Evolutionary conservation across 257 asterid genomes (phyloP), one percentile per base, ranked within the genome.

Genomic region (Craterostigma plantagineum): DNA sequence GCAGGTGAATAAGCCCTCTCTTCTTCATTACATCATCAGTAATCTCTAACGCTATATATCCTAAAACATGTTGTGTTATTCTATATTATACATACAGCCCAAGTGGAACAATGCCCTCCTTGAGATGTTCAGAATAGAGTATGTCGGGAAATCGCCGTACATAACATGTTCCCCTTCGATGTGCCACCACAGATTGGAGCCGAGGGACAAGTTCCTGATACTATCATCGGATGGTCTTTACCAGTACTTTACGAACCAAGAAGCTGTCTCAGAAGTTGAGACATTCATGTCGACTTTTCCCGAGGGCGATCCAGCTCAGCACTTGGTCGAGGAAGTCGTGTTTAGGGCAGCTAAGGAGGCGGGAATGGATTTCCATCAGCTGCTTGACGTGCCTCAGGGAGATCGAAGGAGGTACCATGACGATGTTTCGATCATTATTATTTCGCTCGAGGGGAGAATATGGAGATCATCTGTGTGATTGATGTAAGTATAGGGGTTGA

Each of bases 301-400:
- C 0, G 98, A 87, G 60, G 98, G 95, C 6, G 98, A 87, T 68
- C 98, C 98, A 2, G 98, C 98, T 9, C 98, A 90, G 3, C 98
- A 90, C 51, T 93, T 90, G 0, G 86, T 90, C 0, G 98, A 90
- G 54, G 98, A 90, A 58, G 91, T 90, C 10, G 51, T 90, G 0
- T 90, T 90, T 56, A 86, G 98, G 9, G 98, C 98, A 52, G 98
- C 98, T 42, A 90, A 90, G 58, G 72, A 79, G 68, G 93, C 98
- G 16, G 98, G 98, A 79, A 76, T 4, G 54, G 4, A 39, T 3
- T 35, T 59, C 45, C 48, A 46, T 18, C 35, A 12, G 33, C 0
- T 9, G 8, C 12, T 11, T 10, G 3, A 2, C 40, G 8, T n/a
- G 12, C 11, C 16, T 40, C 17, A 40, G 68, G 95, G 98, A 7